Evolutionary conservation across 768 basidiomycete genomes (phyloP), one percentile per base, ranked within the genome.

Genomic region (Tulasnella sp.): DNA sequence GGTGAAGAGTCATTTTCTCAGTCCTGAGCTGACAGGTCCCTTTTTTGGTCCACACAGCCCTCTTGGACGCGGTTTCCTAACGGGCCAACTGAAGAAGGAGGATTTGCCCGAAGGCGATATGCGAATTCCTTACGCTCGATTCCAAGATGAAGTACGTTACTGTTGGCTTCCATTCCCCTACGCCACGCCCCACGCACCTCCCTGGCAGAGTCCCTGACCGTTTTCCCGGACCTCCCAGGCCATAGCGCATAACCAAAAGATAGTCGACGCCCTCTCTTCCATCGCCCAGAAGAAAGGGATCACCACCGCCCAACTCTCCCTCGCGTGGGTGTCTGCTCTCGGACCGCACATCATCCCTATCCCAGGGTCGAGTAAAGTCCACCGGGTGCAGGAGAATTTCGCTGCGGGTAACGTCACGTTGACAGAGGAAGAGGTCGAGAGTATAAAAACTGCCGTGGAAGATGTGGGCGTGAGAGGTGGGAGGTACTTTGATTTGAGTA

Each of bases 51-150:
- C n/a, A n/a, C n/a, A n/a, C n/a, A 90, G 86, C 40, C 88, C 89
- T 0, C 84, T 89, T 0, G 88, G 89, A 6, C 82, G 84, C 22
- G 88, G 89, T 2, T 84, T 89, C 80, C 82, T 90, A 40, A 86
- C 87, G 0, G 88, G 89, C 0, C 80, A 85, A 39, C 84, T 89
- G 80, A 87, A 85, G 79, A 74, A 58, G 1, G 81, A 82, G 7
- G 85, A 86, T 31, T 31, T 87, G 34, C 81, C 83, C 29, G 86
- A 84, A 78, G 85, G 85, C 37, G 86, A 87, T 76, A 76, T 83
- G 39, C 84, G 87, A n/a, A 79, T 79, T 31, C 40, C 71, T 1
- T 40, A 83, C n/a, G 84, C 85, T 34, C 83, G 86, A 12, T 86
- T 87, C 83, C 83, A 86, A 77, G 83, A 83, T 34, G 87, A 88